Percentiles rank a stretch among this genome's conserved stretches.
Conservation (phyloP, 371 early-diverging fungal species). For the Rhizomucor pusillus region DNA sequence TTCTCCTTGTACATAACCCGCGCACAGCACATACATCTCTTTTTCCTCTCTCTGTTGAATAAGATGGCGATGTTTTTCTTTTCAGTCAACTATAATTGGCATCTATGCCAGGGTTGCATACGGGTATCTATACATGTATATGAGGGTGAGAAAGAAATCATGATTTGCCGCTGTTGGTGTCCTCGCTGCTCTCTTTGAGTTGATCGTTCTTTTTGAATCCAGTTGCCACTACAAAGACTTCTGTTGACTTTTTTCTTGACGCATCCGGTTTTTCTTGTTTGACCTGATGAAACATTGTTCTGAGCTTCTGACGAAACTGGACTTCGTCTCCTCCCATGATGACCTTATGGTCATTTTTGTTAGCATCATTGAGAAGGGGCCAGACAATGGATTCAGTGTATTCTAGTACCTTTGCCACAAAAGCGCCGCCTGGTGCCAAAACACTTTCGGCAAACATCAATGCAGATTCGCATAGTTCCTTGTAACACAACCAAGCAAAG, state of each 20-base stretch:
- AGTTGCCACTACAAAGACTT: slow-evolving; percentile 74
- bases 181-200: too few relatives aligned
- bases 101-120: too few relatives aligned
- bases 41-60: too few relatives aligned
- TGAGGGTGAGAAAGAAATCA: neutral
- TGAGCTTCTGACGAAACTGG: slow-evolving; percentile 46
- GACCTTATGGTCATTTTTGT: slow-evolving; percentile 28
- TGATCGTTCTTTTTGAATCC: slow-evolving; percentile 18
- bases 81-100: too few relatives aligned
- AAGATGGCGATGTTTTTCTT: too few relatives aligned
- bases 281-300: slow-evolving; percentile 46
- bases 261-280: slow-evolving; percentile 66
- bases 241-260: slow-evolving; percentile 72
- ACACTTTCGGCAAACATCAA: slow-evolving; percentile 60
- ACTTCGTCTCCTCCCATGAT: slow-evolving; percentile 66
- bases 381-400: slow-evolving; percentile 12
- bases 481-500: neutral
- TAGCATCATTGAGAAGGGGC: neutral
- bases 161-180: neutral
- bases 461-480: slow-evolving; percentile 71
- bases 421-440: slow-evolving; percentile 58
- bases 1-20: too few relatives aligned
- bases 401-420: slow-evolving; percentile 68
- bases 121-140: neutral
- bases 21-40: too few relatives aligned